Conservation (phyloP, 768 basidiomycete species). For the Myochromella boudieri region DNA sequence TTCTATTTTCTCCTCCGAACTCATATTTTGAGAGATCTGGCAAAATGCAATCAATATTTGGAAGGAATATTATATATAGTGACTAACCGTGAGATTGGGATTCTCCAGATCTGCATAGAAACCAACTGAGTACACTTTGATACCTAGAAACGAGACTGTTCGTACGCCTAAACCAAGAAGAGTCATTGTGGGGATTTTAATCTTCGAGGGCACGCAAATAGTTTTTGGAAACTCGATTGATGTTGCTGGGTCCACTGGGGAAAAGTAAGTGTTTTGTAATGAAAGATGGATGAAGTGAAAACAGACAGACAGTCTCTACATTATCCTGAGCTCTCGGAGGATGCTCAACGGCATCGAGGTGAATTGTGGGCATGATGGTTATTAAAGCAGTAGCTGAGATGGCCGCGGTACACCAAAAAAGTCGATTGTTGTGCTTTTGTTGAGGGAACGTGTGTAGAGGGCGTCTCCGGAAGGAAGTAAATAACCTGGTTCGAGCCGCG, state of each 20-base stretch:
- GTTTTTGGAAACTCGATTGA: constrained; percentile 71
- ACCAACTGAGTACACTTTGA: constrained; percentile 87
- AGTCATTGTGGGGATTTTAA: constrained; percentile 59
- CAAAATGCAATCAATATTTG: neutral
- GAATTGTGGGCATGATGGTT: constrained; percentile 7
- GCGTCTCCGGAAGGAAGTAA: constrained; percentile 7
- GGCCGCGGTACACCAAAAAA: constrained; percentile 17
- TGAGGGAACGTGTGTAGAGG: neutral
- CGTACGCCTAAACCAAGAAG: constrained; percentile 86
- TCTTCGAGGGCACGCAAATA: constrained; percentile 62
- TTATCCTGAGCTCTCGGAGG: neutral
- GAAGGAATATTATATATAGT: neutral
- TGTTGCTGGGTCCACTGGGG: constrained; percentile 69
- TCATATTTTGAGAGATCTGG: constrained; percentile 56
- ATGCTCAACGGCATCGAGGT: constrained; percentile 17
- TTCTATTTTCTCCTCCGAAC: constrained; percentile 68
- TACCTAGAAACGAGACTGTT: constrained; percentile 83
- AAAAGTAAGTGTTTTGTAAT: neutral
- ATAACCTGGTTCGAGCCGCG: constrained; percentile 2
- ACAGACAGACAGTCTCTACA: constrained; percentile 13
- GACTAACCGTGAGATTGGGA: constrained; percentile 55
- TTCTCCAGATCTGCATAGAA: constrained; percentile 86
- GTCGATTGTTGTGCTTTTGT: neutral
- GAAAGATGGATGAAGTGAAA: neutral
- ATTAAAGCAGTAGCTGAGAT: constrained; percentile 8